Evolutionary conservation across 805 yeast species (phyloP).

Genomic region (Metschnikowia matae): DNA sequence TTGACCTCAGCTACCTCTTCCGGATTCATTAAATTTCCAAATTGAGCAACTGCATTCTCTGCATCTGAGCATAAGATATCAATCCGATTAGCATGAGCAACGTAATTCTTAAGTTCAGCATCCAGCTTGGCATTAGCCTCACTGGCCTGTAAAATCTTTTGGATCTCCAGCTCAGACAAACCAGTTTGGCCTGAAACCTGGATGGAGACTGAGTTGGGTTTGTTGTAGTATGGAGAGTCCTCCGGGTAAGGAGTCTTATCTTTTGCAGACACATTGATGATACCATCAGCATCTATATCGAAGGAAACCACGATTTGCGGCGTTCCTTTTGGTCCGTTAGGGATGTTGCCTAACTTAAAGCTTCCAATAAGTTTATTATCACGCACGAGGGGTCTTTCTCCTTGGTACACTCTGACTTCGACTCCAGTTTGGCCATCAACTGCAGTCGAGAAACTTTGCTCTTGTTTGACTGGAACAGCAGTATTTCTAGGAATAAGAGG

Average conservation of each 20-base stretch:
- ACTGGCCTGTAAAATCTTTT: conserved; percentile 61
- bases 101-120: conserved; percentile 52
- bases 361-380: conserved; percentile 77
- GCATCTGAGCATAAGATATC: conserved; percentile 83
- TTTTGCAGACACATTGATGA: conserved; percentile 53
- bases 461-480: conserved; percentile 70
- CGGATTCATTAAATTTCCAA: conserved; percentile 43
- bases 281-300: conserved; percentile 80
- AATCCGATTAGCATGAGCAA: conserved; percentile 73
- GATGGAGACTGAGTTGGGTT: conserved; percentile 49
- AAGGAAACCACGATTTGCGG: conserved; percentile 77
- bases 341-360: conserved; percentile 67
- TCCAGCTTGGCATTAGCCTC: conserved; percentile 58
- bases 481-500: conserved; percentile 76
- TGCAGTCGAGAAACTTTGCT: conserved; percentile 74
- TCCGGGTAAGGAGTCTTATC: conserved; percentile 45
- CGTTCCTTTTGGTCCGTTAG: conserved; percentile 72
- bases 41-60: conserved; percentile 78
- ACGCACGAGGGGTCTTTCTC: conserved; percentile 73
- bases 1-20: conserved; percentile 43
- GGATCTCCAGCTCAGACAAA: conserved; percentile 63
- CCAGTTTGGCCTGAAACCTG: conserved; percentile 51
- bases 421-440: conserved; percentile 85
- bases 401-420: conserved; percentile 73
- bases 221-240: conserved; percentile 35